Evolutionary conservation across 768 basidiomycete species (phyloP), one percentile per base, ranked within the genome.

Genomic region (Phylloporus rhodoxanthus): DNA sequence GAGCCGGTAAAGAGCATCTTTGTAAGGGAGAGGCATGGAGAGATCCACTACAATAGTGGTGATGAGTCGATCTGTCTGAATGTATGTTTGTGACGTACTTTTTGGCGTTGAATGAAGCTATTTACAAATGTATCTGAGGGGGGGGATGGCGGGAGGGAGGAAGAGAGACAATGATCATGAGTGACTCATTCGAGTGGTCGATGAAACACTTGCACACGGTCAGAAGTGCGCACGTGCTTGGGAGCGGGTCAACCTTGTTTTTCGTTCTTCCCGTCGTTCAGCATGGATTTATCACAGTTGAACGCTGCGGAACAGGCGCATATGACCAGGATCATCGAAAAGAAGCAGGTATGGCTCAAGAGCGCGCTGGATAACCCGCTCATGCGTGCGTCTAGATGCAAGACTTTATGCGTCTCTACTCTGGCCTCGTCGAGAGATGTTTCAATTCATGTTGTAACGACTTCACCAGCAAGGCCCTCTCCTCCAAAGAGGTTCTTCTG

Each of bases 361-460:
- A 23, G 14, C 5, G 5, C 5, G 6, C 47, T 23, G 53, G 36
- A 54, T 37, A 39, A 30, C 8, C 34, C 28, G 36, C 48, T 36
- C 51, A 62, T 33, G 11, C 17, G 9, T 45, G 19, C 40, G 64
- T 34, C 14, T 23, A 98, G 94, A 95, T 99, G 93, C 91, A 95
- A 77, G 95, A 98, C 75, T 98, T 99, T 63, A 76, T 99, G 76
- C 80, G 78, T 63, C 85, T 98, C 70, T 98, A 99, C 71, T 88
- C 91, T 20, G 87, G 84, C 64, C 79, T 99, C 48, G 92, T 94
- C 28, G 95, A 98, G 67, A 84, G 90, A 59, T 99, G 95, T 69
- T 99, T 99, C 79, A 91, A 76, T 60, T 76, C 89, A 13, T 99
- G 95, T 67, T 87, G 86, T 62, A 94, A 94, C 66, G 95, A 99